Conservation (phyloP, 495 filamentous ascomycete species). For the Neurospora sp. region DNA sequence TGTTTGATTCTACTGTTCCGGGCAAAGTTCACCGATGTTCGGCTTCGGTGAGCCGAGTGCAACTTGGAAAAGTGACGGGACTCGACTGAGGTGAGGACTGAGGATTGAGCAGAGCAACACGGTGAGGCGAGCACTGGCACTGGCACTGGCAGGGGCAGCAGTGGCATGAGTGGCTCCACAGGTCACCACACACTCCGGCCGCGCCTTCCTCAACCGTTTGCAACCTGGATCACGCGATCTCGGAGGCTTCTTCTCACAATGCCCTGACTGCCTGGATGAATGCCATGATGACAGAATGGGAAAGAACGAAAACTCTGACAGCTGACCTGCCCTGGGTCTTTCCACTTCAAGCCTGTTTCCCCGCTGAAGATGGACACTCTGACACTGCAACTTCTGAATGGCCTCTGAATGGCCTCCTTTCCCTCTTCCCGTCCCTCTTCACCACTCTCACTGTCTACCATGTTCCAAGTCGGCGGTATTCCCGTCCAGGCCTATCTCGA, state of each 20-base stretch:
- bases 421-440: not conserved
- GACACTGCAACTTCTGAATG: no score
- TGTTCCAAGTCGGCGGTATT: not conserved
- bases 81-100: not conserved
- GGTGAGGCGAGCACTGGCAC: not conserved
- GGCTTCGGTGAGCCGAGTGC: not conserved
- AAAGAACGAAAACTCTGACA: not conserved
- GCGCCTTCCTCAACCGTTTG: not conserved
- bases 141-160: no score
- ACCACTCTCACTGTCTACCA: not conserved
- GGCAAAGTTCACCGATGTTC: not conserved
- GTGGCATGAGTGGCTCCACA: not conserved
- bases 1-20: not conserved
- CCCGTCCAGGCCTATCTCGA: not conserved
- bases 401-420: not conserved
- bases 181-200: not conserved
- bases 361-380: no score
- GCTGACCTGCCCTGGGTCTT: not conserved
- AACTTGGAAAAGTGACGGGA: not conserved
- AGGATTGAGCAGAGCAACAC: not conserved
- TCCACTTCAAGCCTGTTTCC: not conserved
- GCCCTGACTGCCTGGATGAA: not conserved
- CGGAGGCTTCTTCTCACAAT: not conserved
- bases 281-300: not conserved
- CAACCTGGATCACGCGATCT: not conserved